Evolutionary conservation across 2,329 filamentous ascomycete genomes (phyloP).

Genomic region (Aspergillus sp.): DNA sequence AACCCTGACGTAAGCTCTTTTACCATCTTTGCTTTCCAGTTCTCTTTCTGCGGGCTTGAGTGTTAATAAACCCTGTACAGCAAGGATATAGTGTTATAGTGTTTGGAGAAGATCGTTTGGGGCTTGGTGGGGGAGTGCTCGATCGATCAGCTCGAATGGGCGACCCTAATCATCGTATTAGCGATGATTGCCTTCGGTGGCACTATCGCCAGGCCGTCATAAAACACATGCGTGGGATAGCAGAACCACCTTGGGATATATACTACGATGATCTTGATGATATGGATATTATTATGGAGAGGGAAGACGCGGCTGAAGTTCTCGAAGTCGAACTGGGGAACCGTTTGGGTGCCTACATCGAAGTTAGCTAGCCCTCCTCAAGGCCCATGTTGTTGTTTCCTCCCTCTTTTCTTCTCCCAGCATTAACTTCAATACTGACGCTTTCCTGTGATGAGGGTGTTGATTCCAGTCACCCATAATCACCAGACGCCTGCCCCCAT

Average conservation of each 20-base stretch:
- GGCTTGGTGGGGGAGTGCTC: neutral
- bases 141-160: neutral
- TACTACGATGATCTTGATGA: neutral
- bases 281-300: neutral
- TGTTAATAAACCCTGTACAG: neutral
- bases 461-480: no score
- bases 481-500: no score
- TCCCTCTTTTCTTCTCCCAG: no score
- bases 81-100: neutral
- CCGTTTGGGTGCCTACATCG: neutral
- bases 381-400: no score
- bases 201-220: neutral
- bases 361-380: neutral
- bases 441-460: no score
- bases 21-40: neutral
- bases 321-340: neutral
- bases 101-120: neutral
- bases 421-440: no score
- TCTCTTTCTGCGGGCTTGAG: no score
- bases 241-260: neutral
- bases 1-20: conserved; percentile 1
- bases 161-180: neutral
- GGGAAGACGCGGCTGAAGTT: neutral
- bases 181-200: neutral
- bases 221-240: neutral